A percentile compares a stretch with the other conserved stretches of the same genome.
Conservation (phyloP, 2,329 filamentous ascomycete genomes). For the Fusarium oligoseptatum region DNA sequence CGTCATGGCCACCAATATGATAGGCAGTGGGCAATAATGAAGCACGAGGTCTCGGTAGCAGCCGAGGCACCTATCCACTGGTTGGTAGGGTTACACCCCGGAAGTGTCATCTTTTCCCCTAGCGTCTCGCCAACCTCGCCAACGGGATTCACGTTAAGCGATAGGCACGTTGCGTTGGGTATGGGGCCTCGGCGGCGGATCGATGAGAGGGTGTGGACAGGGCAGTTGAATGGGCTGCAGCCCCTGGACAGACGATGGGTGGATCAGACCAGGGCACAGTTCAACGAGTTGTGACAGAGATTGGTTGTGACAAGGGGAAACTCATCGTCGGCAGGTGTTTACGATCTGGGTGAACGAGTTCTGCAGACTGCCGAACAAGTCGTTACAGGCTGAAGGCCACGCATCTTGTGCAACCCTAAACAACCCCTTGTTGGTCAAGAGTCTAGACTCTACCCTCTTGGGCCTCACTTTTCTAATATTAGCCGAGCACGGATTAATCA, state of each 20-base stretch:
- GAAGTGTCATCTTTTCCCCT: conserved; percentile 3
- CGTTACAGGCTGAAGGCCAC: background rate
- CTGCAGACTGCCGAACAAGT: background rate
- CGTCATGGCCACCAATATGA: conserved; percentile 9
- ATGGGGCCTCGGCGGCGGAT: background rate
- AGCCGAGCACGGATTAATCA: conserved; percentile 8
- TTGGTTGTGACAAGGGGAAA: background rate
- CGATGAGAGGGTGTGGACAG: background rate
- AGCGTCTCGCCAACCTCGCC: conserved; percentile 11
- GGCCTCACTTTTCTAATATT: conserved; percentile 29
- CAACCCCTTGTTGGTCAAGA: background rate
- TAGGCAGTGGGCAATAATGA: background rate
- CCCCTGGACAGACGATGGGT: background rate
- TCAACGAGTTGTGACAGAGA: background rate
- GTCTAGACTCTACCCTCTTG: background rate
- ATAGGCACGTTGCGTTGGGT: conserved; percentile 3
- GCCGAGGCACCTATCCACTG: background rate
- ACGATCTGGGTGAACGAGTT: background rate
- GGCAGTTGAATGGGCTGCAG: background rate
- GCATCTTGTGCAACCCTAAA: background rate
- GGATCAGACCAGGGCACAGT: background rate
- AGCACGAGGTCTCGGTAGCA: conserved; percentile 3
- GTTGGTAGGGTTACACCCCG: background rate
- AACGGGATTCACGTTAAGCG: conserved; percentile 19
- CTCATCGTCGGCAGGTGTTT: background rate